A percentile compares a stretch with the other conserved stretches of the same genome.
Evolutionary conservation across 495 filamentous ascomycete genomes (phyloP).

Genomic region (Apiosordaria backusii): DNA sequence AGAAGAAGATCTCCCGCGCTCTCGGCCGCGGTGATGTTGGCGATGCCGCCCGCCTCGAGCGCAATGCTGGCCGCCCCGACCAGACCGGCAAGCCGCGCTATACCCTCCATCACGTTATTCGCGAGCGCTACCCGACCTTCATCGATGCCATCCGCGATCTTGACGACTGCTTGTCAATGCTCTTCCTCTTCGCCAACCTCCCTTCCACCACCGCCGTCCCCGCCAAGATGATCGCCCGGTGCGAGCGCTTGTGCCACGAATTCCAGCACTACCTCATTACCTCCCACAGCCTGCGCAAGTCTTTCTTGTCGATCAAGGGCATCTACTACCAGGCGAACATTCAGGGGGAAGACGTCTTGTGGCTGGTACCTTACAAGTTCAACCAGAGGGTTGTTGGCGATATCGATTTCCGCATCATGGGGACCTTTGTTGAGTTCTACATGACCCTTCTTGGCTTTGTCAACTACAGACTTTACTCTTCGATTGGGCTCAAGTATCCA

Average conservation of each 20-base stretch:
- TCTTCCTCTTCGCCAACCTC: conserved; percentile 96
- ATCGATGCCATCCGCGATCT: conserved; percentile 90
- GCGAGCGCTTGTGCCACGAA: conserved; percentile 85
- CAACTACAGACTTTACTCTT: conserved; percentile 90
- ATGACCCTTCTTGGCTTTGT: conserved; percentile 92
- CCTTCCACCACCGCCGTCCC: conserved; percentile 83
- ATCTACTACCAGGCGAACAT: conserved; percentile 99
- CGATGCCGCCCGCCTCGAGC: conserved; percentile 67
- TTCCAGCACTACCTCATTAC: conserved; percentile 96
- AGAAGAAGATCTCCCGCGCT: conserved; percentile 92
- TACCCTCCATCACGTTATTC: conserved; percentile 91
- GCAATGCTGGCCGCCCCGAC: conserved; percentile 66
- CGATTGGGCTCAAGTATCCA: conserved; percentile 85
- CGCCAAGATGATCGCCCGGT: conserved; percentile 86
- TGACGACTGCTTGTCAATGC: conserved; percentile 93
- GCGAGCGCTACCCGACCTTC: conserved; percentile 97
- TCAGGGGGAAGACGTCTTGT: conserved; percentile 95
- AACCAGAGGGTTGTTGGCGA: conserved; percentile 89
- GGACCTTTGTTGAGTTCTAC: conserved; percentile 98
- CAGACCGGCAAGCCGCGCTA: conserved; percentile 80
- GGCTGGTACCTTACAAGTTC: conserved; percentile 96
- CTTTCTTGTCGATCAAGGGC: conserved; percentile 96
- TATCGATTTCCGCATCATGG: conserved; percentile 98
- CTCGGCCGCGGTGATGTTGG: conserved; percentile 86
- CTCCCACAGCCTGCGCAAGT: conserved; percentile 85